Evolutionary conservation across 805 yeast genomes (phyloP).

Genomic region (Metschnikowia noctiluminum): DNA sequence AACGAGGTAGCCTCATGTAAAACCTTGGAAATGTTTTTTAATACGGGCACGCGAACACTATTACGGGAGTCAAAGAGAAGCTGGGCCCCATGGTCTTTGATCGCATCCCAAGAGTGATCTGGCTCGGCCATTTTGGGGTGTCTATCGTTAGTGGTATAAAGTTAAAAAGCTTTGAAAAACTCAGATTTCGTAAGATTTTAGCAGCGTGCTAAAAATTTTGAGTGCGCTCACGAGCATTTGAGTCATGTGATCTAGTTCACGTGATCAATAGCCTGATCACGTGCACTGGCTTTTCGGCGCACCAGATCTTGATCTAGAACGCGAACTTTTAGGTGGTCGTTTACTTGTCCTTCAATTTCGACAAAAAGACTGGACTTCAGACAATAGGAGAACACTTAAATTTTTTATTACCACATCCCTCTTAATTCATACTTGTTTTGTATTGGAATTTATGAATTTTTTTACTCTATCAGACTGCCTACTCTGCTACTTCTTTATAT

Average conservation of each 20-base stretch:
- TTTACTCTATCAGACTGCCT: no score
- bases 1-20: slow-evolving; percentile 10
- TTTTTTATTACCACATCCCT: no score
- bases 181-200: no score
- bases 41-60: slow-evolving; percentile 31
- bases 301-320: background rate
- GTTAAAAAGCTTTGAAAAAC: background rate
- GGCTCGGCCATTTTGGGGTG: slow-evolving; percentile 3
- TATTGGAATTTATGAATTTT: no score
- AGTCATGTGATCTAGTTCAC: background rate
- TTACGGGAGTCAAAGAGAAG: slow-evolving; percentile 34
- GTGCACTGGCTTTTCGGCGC: background rate
- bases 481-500: no score
- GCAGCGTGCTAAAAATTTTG: background rate
- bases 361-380: no score
- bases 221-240: background rate
- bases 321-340: background rate
- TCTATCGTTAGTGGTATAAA: background rate
- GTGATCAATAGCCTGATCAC: background rate
- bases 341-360: no score
- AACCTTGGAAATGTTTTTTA: slow-evolving; percentile 27
- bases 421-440: no score
- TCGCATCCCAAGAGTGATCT: slow-evolving; percentile 9
- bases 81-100: slow-evolving; percentile 20
- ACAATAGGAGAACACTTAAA: no score